Evolutionary conservation across 2,329 filamentous ascomycete genomes (phyloP).

Genomic region (Ilyonectria destructans): DNA sequence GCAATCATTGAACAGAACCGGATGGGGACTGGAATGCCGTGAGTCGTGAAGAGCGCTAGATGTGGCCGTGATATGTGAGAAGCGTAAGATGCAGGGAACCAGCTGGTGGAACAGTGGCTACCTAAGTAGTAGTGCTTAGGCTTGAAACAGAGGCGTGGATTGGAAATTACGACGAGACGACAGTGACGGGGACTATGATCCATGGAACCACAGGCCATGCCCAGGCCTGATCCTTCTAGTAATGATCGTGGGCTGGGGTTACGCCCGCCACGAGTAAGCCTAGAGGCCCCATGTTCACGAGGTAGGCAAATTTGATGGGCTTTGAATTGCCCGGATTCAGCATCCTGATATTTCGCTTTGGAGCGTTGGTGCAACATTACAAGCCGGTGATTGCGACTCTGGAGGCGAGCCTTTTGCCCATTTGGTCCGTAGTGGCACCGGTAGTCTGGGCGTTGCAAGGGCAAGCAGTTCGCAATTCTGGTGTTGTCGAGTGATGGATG

Average conservation of each 20-base stretch:
- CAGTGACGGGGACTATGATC: slow-evolving; percentile 22
- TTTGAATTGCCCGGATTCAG: slow-evolving; percentile 15
- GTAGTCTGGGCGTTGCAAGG: slow-evolving; percentile 20
- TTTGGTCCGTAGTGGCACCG: slow-evolving; percentile 15
- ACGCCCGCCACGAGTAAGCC: slow-evolving; percentile 5
- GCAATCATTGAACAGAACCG: neutral
- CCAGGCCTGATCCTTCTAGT: neutral
- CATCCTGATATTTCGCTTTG: slow-evolving; percentile 12
- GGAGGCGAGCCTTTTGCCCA: slow-evolving; percentile 10
- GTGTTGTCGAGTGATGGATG: slow-evolving; percentile 11
- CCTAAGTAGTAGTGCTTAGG: slow-evolving; percentile 9
- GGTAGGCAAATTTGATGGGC: slow-evolving; percentile 16
- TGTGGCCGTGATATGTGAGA: neutral
- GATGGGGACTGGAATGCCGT: neutral
- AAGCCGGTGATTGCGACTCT: slow-evolving; percentile 11
- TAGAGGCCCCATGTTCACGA: slow-evolving; percentile 14
- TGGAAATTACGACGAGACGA: slow-evolving; percentile 42
- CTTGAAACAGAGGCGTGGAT: slow-evolving; percentile 33
- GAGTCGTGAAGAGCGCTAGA: neutral
- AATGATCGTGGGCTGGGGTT: slow-evolving; percentile 26
- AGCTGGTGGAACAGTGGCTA: slow-evolving; percentile 9
- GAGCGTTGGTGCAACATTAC: slow-evolving; percentile 10
- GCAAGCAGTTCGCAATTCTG: slow-evolving; percentile 4
- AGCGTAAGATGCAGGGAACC: slow-evolving; percentile 8
- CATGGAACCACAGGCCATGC: slow-evolving; percentile 21